These are phyloP conservation scores for Aquilaria sinensis DNA, from an alignment of 345 rosid species.

Conservation along the genomic window DNA sequence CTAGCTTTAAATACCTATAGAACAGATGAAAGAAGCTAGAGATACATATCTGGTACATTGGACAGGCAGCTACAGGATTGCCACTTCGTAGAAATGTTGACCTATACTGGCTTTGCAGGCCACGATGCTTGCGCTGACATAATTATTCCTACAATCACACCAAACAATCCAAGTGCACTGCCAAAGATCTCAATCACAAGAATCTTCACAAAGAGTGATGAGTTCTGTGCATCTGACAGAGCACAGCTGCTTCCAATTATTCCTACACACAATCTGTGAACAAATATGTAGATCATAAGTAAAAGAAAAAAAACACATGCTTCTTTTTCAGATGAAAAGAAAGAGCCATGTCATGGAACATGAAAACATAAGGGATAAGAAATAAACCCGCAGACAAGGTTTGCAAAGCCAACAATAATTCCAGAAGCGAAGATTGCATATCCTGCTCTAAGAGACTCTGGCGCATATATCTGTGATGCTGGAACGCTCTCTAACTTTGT, in stretches of 20 bases:
- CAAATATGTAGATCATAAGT: neutral
- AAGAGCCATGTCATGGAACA: neutral
- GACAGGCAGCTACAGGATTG: conserved; percentile 4
- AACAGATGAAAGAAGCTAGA: conserved; percentile 1
- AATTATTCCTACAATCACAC: conserved; percentile 96
- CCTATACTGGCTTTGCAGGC: conserved; percentile 55
- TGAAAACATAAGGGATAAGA: conserved; percentile 14
- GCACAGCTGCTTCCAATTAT: conserved; percentile 99
- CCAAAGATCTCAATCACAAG: conserved; percentile 98
- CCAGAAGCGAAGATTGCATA: conserved; percentile 99
- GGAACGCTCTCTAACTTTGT: conserved; percentile 97
- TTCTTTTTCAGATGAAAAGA: neutral
- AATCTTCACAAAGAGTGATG: conserved; percentile 92
- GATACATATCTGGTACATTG: neutral
- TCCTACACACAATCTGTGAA: conserved; percentile 83
- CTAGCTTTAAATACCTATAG: conserved; percentile 12
- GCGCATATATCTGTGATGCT: conserved; percentile 50
- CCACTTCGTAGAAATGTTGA: neutral
- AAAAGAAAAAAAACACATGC: neutral
- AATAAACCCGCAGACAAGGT: conserved; percentile 91
- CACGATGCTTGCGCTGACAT: conserved; percentile 99
- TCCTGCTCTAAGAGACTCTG: conserved; percentile 99
- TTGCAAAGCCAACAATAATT: conserved; percentile 96
- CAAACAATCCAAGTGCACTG: conserved; percentile 96
- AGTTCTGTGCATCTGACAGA: conserved; percentile 96